Percentiles rank a stretch among this genome's conserved stretches.
phyloP scores from a whole-genome alignment of 2,329 filamentous ascomycete species.

The Fusarium paranaense region DNA sequence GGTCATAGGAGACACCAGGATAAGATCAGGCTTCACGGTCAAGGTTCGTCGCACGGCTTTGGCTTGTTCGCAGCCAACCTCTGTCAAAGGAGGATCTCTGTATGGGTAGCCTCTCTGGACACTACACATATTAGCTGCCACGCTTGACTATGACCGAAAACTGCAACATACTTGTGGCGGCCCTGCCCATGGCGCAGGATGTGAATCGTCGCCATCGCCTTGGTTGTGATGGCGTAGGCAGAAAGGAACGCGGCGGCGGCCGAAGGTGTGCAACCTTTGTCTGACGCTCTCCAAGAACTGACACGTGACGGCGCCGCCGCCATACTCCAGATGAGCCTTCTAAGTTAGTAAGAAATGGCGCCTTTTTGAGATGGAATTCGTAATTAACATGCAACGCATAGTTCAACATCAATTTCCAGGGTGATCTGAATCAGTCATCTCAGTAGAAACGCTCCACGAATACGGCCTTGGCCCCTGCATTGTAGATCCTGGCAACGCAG shows the following conservation, averaged over 20 bases:
- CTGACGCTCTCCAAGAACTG: not conserved
- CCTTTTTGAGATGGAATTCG: not conserved
- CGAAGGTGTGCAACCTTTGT: not conserved
- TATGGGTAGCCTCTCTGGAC: slow-evolving; percentile 34
- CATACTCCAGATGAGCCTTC: not conserved
- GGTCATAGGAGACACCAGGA: slow-evolving; percentile 29
- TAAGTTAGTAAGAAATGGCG: not conserved
- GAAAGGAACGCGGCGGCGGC: not conserved
- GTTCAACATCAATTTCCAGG: not conserved
- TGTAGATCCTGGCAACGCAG: not conserved
- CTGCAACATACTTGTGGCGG: slow-evolving; percentile 15
- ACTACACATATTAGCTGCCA: slow-evolving; percentile 8
- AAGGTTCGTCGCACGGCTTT: not conserved
- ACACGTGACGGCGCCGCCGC: not conserved
- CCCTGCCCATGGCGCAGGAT: slow-evolving; percentile 30
- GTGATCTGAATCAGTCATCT: too few relatives aligned
- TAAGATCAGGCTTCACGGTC: slow-evolving; percentile 11
- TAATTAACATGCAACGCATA: not conserved
- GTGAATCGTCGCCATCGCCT: slow-evolving; percentile 20
- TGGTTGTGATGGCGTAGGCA: not conserved
- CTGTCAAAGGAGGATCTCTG: slow-evolving; percentile 32
- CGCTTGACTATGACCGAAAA: not conserved
- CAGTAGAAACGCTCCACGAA: not conserved
- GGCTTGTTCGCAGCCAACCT: slow-evolving; percentile 21
- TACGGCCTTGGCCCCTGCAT: not conserved